Percentiles rank a stretch among this genome's conserved stretches.
phyloP scores from a whole-genome alignment of 345 rosid genomes.

The Eucalyptus cladocalyx region DNA sequence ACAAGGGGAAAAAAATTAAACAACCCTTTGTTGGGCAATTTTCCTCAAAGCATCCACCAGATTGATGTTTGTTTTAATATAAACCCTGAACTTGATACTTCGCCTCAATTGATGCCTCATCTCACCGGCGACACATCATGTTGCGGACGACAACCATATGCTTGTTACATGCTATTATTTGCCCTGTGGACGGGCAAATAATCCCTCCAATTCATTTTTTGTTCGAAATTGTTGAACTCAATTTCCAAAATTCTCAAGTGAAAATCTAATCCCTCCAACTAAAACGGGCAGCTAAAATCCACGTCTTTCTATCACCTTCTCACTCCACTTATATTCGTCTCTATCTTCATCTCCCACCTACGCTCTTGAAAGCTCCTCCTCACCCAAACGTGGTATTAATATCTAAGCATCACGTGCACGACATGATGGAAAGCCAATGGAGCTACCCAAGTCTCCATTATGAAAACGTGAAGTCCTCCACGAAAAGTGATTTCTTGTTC shows the following conservation, averaged over 20 bases:
- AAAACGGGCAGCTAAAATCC: background rate
- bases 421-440: background rate
- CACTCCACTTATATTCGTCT: background rate
- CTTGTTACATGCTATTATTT: background rate
- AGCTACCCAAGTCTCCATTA: background rate
- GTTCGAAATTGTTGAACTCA: background rate
- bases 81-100: background rate
- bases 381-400: background rate
- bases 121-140: background rate
- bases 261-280: background rate
- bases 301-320: background rate
- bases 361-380: background rate
- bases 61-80: background rate
- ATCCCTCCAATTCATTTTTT: background rate
- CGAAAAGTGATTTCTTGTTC: background rate
- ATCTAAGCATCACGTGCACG: background rate
- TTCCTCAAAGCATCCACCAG: background rate
- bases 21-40: background rate
- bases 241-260: background rate
- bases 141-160: background rate
- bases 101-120: background rate
- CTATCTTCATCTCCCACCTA: background rate
- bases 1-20: accelerated
- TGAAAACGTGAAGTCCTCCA: background rate
- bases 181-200: background rate